A percentile compares a stretch with the other conserved stretches of the same genome.
phyloP scores from a whole-genome alignment of 345 rosid species.

The Eucalyptus regnans region DNA sequence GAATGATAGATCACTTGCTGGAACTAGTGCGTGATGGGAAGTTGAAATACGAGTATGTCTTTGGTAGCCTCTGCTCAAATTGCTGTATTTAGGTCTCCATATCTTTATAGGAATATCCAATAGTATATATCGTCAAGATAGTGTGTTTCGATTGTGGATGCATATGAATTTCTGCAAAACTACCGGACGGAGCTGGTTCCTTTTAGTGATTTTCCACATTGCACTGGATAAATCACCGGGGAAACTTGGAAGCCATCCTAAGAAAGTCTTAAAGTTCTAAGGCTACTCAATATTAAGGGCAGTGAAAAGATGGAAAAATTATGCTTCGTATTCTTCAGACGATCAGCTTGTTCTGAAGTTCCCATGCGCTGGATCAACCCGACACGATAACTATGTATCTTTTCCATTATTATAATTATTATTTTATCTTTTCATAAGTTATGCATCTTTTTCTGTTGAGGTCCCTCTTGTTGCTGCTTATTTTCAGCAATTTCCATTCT shows the following conservation, averaged over 20 bases:
- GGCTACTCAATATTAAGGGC: no score
- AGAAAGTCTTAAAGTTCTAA: slow-evolving; percentile 45
- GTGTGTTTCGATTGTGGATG: background rate
- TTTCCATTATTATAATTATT: background rate
- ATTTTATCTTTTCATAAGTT: no score
- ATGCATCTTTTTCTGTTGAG: background rate
- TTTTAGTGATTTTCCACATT: slow-evolving; percentile 46
- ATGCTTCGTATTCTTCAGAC: no score
- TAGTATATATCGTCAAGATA: background rate
- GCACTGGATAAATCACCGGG: slow-evolving; percentile 76
- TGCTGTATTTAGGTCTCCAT: background rate
- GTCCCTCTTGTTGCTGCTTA: background rate
- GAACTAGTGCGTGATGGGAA: no score
- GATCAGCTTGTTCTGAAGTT: background rate
- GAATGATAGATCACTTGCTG: no score
- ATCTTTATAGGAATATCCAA: background rate
- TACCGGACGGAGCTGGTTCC: slow-evolving; percentile 65
- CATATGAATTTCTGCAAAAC: background rate
- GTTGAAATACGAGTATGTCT: slow-evolving; percentile 56
- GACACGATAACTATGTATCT: background rate
- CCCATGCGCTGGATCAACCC: background rate
- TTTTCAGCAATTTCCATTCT: background rate
- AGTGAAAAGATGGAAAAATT: background rate
- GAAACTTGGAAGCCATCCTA: slow-evolving; percentile 72
- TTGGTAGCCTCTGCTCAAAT: background rate